These are phyloP conservation scores for Leccinellum albellum DNA, from an alignment of 768 basidiomycete species.

Conservation along the genomic window DNA sequence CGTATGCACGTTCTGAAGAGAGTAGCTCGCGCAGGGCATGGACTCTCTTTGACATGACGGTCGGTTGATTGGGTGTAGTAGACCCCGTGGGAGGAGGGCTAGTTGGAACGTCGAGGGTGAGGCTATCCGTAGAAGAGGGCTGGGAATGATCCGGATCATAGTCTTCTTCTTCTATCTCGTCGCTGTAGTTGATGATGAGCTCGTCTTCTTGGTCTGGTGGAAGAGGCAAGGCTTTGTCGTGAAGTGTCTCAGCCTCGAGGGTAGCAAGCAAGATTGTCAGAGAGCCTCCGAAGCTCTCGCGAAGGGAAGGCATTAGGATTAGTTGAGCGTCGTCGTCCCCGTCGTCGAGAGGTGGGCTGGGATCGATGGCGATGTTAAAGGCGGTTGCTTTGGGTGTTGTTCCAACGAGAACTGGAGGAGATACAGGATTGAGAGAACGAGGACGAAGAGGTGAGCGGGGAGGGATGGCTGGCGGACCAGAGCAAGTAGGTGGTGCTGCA, in stretches of 20 bases:
- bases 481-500: neutral
- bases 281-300: conserved; percentile 31
- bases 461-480: conserved; percentile 25
- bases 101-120: conserved; percentile 17
- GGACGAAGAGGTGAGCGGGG: conserved; percentile 32
- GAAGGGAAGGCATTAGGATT: conserved; percentile 29
- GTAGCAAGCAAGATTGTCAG: conserved; percentile 30
- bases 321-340: conserved; percentile 10
- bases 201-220: conserved; percentile 27
- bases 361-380: neutral
- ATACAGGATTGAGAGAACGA: conserved; percentile 15
- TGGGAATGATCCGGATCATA: conserved; percentile 24
- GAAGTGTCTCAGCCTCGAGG: conserved; percentile 27
- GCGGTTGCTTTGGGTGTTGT: conserved; percentile 8
- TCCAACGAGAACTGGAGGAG: conserved; percentile 10
- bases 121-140: conserved; percentile 25
- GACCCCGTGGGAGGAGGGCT: conserved; percentile 5
- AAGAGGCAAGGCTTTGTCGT: conserved; percentile 31
- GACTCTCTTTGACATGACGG: conserved; percentile 58
- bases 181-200: conserved; percentile 17
- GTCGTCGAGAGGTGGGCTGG: conserved; percentile 4
- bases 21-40: conserved; percentile 78
- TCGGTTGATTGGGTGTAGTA: conserved; percentile 29
- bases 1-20: conserved; percentile 76
- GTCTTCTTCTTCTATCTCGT: conserved; percentile 27